Conservation (phyloP, 306 rosid species). For the Clitoria ternatea region DNA sequence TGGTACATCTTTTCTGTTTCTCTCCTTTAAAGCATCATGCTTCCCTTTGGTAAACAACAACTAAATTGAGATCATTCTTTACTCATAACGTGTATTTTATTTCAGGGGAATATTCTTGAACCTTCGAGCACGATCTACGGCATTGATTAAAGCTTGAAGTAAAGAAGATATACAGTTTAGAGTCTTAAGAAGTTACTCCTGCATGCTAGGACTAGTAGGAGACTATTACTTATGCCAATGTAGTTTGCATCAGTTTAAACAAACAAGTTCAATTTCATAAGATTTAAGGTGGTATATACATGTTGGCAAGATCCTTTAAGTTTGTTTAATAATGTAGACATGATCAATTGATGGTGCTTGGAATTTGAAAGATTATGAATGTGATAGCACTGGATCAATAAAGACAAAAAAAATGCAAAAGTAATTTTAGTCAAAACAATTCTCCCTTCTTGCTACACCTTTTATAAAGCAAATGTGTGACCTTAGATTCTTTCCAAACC, state of each 20-base stretch:
- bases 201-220: neutral
- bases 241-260: neutral
- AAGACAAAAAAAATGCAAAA: no score
- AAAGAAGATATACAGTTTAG: constrained; percentile 5
- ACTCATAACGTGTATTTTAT: neutral
- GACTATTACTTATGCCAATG: neutral
- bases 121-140: constrained; percentile 64
- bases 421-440: no score
- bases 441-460: no score
- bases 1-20: constrained; percentile 46
- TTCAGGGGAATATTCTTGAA: constrained; percentile 91
- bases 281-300: no score
- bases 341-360: neutral
- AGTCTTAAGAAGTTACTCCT: neutral
- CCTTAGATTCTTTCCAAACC: no score
- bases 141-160: constrained; percentile 52
- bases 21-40: neutral
- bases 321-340: constrained; percentile 8
- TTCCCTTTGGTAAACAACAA: neutral
- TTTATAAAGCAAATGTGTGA: no score
- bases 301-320: neutral
- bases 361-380: neutral
- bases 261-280: no score
- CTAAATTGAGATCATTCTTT: constrained; percentile 13
- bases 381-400: no score